Evolutionary conservation across 2,329 filamentous ascomycete species (phyloP).

Genomic region (Penicillium verrucosum): DNA sequence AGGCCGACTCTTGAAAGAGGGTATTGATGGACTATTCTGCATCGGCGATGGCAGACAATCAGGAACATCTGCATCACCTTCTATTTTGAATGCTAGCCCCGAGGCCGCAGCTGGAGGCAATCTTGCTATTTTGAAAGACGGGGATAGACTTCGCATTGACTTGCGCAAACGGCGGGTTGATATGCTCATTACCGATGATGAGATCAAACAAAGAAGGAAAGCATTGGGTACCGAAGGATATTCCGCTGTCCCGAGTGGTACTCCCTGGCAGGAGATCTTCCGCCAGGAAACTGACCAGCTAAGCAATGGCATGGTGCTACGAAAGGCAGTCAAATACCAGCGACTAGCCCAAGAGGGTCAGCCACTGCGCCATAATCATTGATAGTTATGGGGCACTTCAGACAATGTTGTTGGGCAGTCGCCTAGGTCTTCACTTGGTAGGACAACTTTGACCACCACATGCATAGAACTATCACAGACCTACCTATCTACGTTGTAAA

Average conservation of each 20-base stretch:
- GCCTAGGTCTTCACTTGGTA: not conserved
- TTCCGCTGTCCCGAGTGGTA: slow-evolving; percentile 20
- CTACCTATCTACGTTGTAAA: not conserved
- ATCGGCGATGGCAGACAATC: slow-evolving; percentile 57
- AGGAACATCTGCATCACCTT: slow-evolving; percentile 54
- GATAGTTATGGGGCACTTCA: not conserved
- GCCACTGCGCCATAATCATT: slow-evolving; percentile 47
- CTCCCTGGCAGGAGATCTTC: slow-evolving; percentile 53
- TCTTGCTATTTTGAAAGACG: slow-evolving; percentile 50
- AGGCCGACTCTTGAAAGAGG: slow-evolving; percentile 44
- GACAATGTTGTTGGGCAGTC: not conserved
- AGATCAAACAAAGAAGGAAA: slow-evolving; percentile 38
- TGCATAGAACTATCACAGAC: not conserved
- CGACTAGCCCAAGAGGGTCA: slow-evolving; percentile 45
- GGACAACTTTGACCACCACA: not conserved
- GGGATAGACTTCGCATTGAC: slow-evolving; percentile 52
- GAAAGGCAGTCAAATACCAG: slow-evolving; percentile 47
- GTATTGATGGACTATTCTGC: slow-evolving; percentile 49
- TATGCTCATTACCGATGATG: slow-evolving; percentile 39
- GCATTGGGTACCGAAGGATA: slow-evolving; percentile 1
- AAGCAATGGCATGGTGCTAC: slow-evolving; percentile 49
- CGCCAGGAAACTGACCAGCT: slow-evolving; percentile 47
- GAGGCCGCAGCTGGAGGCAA: slow-evolving; percentile 56
- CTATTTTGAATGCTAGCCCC: slow-evolving; percentile 55
- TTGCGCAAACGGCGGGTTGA: slow-evolving; percentile 50